Base-by-base conservation (phyloP, 768 basidiomycete species). In the Termitomyces sp. region DNA sequence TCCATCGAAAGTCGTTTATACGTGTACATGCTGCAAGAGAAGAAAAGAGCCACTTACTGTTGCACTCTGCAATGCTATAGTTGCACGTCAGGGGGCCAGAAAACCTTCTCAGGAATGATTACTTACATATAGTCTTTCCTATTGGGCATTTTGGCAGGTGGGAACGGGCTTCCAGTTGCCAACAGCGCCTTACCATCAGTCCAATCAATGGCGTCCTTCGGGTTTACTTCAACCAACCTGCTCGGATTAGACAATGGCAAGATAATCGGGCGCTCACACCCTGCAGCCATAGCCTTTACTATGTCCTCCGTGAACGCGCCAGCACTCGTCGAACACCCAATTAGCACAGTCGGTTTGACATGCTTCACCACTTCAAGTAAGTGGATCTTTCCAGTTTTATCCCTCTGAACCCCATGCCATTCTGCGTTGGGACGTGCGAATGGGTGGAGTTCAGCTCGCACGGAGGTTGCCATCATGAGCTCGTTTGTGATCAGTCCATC, bases 191-290 rank as follows among this genome's bases (percentile, higher is more conserved):
- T 83, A 3, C 91, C 92, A 2, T 83, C 72, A 3, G 91, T 89
- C 93, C 93, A 95, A 18, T 84, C 78, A 65, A 86, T 82, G 33
- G 87, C 80, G 65, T 91, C 82, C 59, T 79, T 76, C 6, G 90
- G 91, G 56, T 84, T 77, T 1, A 87, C 88, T 70, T 96, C 93
- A 48, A 86, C 86, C 56, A 93, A 76, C 47, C 74, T 70, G 61
- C 87, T 91, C 3, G 93, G 93, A 71, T 95, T 95, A 43, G 85
- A 88, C 48, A 95, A 78, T 16, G 93, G 91, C 66, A 94, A 79
- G 62, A 95, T 91, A 66, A 94, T 88, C 0, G 93, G 93, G 60
- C 88, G 75, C 26, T 89, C 87, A 44, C 81, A 81, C 52, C 82
- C 77, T 62, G 81, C 82, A 32, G 82, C 78, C 91, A 95, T 88